Evolutionary conservation across 2,329 filamentous ascomycete genomes (phyloP).

Genomic region (Didymella arachidicola): DNA sequence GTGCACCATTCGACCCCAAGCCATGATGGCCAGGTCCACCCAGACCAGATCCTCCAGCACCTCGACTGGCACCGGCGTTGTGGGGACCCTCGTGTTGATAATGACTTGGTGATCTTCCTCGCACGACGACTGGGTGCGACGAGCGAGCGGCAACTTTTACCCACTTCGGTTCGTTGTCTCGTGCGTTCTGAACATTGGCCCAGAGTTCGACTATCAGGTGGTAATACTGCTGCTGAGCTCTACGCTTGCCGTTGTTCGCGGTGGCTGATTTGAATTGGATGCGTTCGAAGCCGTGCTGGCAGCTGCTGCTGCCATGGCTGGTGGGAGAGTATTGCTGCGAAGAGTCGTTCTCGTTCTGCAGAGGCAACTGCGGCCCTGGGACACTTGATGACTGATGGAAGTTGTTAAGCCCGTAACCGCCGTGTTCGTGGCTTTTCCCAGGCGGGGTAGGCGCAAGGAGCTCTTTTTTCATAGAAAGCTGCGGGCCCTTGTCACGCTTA

Average conservation of each 20-base stretch:
- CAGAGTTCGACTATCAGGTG: slow-evolving; percentile 79
- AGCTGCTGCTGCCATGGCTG: slow-evolving; percentile 45
- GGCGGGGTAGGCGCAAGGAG: slow-evolving; percentile 71
- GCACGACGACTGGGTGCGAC: slow-evolving; percentile 52
- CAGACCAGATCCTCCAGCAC: slow-evolving; percentile 43
- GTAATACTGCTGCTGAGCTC: slow-evolving; percentile 91
- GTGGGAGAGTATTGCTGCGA: slow-evolving; percentile 47
- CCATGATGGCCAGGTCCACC: slow-evolving; percentile 58
- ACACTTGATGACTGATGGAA: slow-evolving; percentile 47
- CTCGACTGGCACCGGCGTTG: slow-evolving; percentile 46
- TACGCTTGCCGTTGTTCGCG: slow-evolving; percentile 89
- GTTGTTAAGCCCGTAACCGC: slow-evolving; percentile 48
- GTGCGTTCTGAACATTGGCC: slow-evolving; percentile 47
- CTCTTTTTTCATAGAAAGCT: slow-evolving; percentile 74
- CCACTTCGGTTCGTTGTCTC: slow-evolving; percentile 44
- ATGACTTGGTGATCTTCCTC: slow-evolving; percentile 52
- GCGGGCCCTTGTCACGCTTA: slow-evolving; percentile 87
- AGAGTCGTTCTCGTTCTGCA: slow-evolving; percentile 48
- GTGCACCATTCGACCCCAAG: slow-evolving; percentile 71
- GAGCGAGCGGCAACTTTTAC: slow-evolving; percentile 48
- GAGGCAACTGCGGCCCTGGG: slow-evolving; percentile 53
- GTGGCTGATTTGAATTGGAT: slow-evolving; percentile 96
- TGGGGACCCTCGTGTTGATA: slow-evolving; percentile 58
- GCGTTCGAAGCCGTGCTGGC: slow-evolving; percentile 77
- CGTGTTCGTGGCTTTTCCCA: slow-evolving; percentile 55